Evolutionary conservation across 768 basidiomycete genomes (phyloP), one percentile per base, ranked within the genome.

Genomic region (Trametes elegans): DNA sequence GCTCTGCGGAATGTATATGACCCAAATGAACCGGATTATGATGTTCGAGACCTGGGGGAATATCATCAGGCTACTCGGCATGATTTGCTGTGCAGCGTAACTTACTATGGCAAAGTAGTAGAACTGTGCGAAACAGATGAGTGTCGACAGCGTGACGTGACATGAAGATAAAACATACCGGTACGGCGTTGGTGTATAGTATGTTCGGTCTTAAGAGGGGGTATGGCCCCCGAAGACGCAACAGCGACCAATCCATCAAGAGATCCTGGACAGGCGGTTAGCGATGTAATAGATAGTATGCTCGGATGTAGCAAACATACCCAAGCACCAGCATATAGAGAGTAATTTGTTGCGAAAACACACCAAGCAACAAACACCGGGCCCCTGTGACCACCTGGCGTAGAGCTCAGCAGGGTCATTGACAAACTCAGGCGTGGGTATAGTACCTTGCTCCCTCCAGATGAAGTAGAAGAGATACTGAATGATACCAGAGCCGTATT

Each of bases 181-280:
- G 74, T 60, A 85, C 73, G 35, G 81, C 66, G 41, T 84, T 79
- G 6, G 78, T 74, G 68, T 94, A 98, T 2, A 90, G 73, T 28
- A 96, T 71, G 32, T 95, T 90, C 4, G 74, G 69, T 16, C 97
- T 83, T 3, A 98, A 77, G 35, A 90, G 73, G 18, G 73, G 79
- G 59, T 88, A 75, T 56, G 62, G 74, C 7, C 76, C 73, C 53
- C 75, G 83, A 4, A 78, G 75, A 53, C 81, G 77, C 38, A 93
- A 73, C 39, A 98, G 66, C 1, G 89, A 91, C 96, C 96, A 98
- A 68, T 98, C 96, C 83, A 95, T 89, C 9, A 87, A 65, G 28
- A 93, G 68, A 63, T 97, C 93, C 93, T 91, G 31, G 3, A 24
- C n/a, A n/a, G n/a, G n/a, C 10, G 18, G n/a, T 13, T 21, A 3